Conservation (phyloP, 208 protist species). For the Endotrypanum monterogeii region DNA sequence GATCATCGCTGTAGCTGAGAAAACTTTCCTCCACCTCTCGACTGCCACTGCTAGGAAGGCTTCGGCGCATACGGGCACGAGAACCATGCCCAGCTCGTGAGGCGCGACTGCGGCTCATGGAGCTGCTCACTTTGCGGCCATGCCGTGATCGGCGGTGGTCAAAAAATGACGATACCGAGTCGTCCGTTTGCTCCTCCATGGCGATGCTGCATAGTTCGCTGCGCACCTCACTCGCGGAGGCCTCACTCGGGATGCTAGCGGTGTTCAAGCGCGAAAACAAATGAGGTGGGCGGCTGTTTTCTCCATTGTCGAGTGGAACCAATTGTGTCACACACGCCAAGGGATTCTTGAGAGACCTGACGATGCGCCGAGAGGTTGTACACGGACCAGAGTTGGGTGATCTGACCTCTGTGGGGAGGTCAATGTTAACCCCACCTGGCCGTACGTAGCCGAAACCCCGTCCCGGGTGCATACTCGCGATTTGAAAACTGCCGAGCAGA, state of each 20-base stretch:
- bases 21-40: conserved; percentile 34
- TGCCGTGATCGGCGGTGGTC: conserved; percentile 28
- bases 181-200: conserved; percentile 32
- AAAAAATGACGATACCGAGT: conserved; percentile 45
- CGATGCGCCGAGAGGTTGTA: conserved; percentile 52
- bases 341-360: conserved; percentile 48
- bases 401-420: conserved; percentile 6
- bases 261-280: conserved; percentile 45
- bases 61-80: conserved; percentile 14
- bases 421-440: conserved; percentile 6
- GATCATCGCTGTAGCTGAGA: conserved; percentile 51
- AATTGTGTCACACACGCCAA: conserved; percentile 54
- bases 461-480: conserved; percentile 7
- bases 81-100: conserved; percentile 20
- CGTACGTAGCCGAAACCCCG: conserved; percentile 1
- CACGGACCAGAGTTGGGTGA: conserved; percentile 14
- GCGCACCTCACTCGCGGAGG: conserved; percentile 55
- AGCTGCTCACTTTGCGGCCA: conserved; percentile 21
- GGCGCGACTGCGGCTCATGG: conserved; percentile 23
- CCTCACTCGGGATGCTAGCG: conserved; percentile 52
- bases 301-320: conserved; percentile 56
- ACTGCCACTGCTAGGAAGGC: conserved; percentile 31
- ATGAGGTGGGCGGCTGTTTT: conserved; percentile 17
- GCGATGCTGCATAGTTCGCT: conserved; percentile 56
- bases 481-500: neutral